Conservation (phyloP, 352 stramenopile genomes). For the Phytophthora hibernalis region DNA sequence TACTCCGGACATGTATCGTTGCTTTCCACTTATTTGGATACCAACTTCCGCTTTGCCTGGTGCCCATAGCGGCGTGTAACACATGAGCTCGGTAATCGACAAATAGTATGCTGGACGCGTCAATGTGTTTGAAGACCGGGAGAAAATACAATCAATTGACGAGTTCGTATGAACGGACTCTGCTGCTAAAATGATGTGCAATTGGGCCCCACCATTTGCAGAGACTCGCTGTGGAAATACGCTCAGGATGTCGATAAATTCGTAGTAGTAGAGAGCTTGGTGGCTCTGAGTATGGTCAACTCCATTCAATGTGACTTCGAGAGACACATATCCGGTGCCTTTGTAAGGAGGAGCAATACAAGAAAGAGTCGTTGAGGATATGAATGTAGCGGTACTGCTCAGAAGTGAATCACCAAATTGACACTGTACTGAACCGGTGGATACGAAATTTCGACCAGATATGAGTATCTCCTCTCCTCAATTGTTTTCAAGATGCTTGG, state of each 20-base stretch:
- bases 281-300: slow-evolving; percentile 49
- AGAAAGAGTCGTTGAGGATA: slow-evolving; percentile 40
- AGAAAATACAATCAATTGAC: slow-evolving; percentile 50
- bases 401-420: slow-evolving; percentile 44
- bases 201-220: slow-evolving; percentile 34
- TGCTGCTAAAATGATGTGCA: slow-evolving; percentile 33
- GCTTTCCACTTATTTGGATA: slow-evolving; percentile 33
- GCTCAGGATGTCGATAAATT: slow-evolving; percentile 29
- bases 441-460: slow-evolving; percentile 42
- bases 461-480: slow-evolving; percentile 41
- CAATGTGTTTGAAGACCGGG: slow-evolving; percentile 13
- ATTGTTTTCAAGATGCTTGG: slow-evolving; percentile 24
- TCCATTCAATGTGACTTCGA: slow-evolving; percentile 59
- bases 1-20: slow-evolving; percentile 25
- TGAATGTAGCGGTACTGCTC: slow-evolving; percentile 11
- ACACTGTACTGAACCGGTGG: slow-evolving; percentile 33
- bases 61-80: slow-evolving; percentile 38
- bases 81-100: slow-evolving; percentile 30
- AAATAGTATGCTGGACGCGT: slow-evolving; percentile 35
- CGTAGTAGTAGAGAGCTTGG: slow-evolving; percentile 44
- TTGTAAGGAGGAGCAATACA: slow-evolving; percentile 35
- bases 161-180: slow-evolving; percentile 14
- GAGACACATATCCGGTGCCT: slow-evolving; percentile 32
- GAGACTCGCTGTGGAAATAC: slow-evolving; percentile 35
- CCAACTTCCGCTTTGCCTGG: slow-evolving; percentile 35